Evolutionary conservation across 163 green algal genomes (phyloP).

Genomic region (Chlorella variabilis): DNA sequence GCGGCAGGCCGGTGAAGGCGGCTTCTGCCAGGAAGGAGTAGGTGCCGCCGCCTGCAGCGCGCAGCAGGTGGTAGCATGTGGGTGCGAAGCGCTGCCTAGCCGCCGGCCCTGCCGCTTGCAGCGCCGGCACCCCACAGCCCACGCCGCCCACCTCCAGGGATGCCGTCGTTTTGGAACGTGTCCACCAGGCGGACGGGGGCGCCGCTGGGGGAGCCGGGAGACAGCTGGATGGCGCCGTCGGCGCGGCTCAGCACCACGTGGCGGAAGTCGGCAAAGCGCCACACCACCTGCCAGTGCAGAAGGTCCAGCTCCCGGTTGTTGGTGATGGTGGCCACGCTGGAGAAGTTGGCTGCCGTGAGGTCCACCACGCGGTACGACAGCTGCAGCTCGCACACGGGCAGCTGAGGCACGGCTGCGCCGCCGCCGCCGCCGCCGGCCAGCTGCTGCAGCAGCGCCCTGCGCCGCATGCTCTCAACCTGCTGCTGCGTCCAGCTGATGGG

Average conservation of each 20-base stretch:
- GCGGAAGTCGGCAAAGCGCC: constrained; percentile 30
- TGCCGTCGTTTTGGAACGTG: constrained; percentile 30
- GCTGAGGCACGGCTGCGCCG: background rate
- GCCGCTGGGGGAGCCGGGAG: constrained; percentile 15
- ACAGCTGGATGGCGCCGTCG: constrained; percentile 38
- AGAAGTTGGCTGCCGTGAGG: constrained; percentile 21
- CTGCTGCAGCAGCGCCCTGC: constrained; percentile 18
- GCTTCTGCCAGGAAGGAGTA: constrained; percentile 37
- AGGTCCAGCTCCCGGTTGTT: constrained; percentile 52
- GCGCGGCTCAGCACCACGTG: constrained; percentile 6
- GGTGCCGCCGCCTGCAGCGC: constrained; percentile 26
- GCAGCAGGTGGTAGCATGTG: background rate
- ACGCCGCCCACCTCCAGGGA: constrained; percentile 12
- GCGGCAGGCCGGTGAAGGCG: background rate
- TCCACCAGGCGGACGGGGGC: constrained; percentile 41
- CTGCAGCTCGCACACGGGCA: constrained; percentile 29
- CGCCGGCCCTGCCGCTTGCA: too few species aligned
- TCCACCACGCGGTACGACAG: constrained; percentile 34
- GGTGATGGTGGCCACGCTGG: constrained; percentile 30
- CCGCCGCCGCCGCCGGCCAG: background rate
- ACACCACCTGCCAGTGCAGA: constrained; percentile 48
- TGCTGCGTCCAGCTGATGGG: background rate
- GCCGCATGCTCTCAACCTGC: constrained; percentile 28
- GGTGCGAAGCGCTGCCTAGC: too few species aligned
- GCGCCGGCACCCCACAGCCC: too few species aligned